Evolutionary conservation across 1,139 yeast genomes (phyloP).

Genomic region (Candida albicans): DNA sequence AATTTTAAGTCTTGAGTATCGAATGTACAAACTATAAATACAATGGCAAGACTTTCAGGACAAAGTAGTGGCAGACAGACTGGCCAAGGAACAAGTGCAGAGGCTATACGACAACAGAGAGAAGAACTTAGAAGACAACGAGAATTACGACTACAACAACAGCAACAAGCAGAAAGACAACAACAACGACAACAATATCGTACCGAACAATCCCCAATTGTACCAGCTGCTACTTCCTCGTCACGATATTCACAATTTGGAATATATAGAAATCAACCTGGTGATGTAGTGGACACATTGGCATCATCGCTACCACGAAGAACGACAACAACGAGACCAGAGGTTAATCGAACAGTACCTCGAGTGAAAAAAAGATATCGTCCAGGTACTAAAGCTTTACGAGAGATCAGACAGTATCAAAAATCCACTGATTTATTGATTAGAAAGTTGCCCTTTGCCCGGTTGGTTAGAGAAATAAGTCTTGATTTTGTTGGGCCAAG

Average conservation of each 20-base stretch:
- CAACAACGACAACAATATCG: neutral
- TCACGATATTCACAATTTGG: slow-evolving; percentile 29
- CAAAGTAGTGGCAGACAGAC: slow-evolving; percentile 8
- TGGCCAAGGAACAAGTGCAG: slow-evolving; percentile 17
- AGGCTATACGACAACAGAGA: slow-evolving; percentile 19
- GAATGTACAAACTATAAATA: slow-evolving; percentile 3
- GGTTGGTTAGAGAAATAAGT: slow-evolving; percentile 80
- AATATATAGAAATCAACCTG: slow-evolving; percentile 50
- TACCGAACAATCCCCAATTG: slow-evolving; percentile 8
- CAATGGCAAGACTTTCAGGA: slow-evolving; percentile 9
- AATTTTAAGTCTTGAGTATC: no score
- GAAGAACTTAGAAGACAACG: slow-evolving; percentile 22
- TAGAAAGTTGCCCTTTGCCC: slow-evolving; percentile 87
- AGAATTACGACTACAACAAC: slow-evolving; percentile 19
- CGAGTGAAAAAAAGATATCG: slow-evolving; percentile 51
- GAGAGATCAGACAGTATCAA: slow-evolving; percentile 80
- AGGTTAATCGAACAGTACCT: slow-evolving; percentile 17
- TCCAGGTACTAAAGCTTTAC: slow-evolving; percentile 74
- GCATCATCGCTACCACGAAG: neutral
- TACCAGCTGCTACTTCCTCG: slow-evolving; percentile 4
- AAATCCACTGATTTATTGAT: slow-evolving; percentile 73
- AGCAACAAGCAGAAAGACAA: slow-evolving; percentile 13
- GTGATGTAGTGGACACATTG: slow-evolving; percentile 26
- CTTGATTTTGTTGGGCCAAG: slow-evolving; percentile 61
- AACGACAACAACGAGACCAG: slow-evolving; percentile 9